These are phyloP conservation scores for Guadua angustifolia DNA, from an alignment of 176 grass and related monocot genomes.

Conservation along the genomic window DNA sequence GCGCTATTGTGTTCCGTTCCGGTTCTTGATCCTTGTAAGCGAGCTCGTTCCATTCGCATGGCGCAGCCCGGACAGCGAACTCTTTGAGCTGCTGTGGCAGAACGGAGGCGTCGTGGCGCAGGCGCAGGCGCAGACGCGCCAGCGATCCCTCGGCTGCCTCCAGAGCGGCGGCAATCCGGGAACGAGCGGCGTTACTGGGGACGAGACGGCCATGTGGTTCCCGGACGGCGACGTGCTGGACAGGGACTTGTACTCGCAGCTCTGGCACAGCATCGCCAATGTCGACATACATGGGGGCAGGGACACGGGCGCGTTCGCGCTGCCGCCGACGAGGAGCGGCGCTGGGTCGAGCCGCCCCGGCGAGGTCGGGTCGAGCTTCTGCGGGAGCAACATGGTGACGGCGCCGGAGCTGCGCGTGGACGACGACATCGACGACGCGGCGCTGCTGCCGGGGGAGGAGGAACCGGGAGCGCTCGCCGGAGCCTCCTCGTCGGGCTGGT, in stretches of 20 bases:
- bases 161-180: constrained; percentile 17
- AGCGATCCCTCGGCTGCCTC: not conserved
- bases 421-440: constrained; percentile 39
- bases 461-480: not conserved
- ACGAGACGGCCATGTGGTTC: constrained; percentile 54
- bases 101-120: constrained; percentile 70
- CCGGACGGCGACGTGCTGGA: constrained; percentile 47
- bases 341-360: constrained; percentile 2
- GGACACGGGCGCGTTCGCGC: not conserved
- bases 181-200: constrained; percentile 51
- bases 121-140: constrained; percentile 52
- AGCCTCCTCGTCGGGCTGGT: constrained; percentile 66
- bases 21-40: not conserved
- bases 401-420: not conserved
- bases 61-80: constrained; percentile 61
- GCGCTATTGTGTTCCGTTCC: not conserved
- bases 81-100: constrained; percentile 87
- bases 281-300: not conserved
- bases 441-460: constrained; percentile 9
- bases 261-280: constrained; percentile 64
- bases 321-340: constrained; percentile 35
- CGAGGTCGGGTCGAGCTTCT: constrained; percentile 55
- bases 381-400: constrained; percentile 56
- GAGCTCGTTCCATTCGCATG: not conserved
- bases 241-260: constrained; percentile 70